phyloP scores from a whole-genome alignment of 2,329 filamentous ascomycete species.

The Colletotrichum abscissum region DNA sequence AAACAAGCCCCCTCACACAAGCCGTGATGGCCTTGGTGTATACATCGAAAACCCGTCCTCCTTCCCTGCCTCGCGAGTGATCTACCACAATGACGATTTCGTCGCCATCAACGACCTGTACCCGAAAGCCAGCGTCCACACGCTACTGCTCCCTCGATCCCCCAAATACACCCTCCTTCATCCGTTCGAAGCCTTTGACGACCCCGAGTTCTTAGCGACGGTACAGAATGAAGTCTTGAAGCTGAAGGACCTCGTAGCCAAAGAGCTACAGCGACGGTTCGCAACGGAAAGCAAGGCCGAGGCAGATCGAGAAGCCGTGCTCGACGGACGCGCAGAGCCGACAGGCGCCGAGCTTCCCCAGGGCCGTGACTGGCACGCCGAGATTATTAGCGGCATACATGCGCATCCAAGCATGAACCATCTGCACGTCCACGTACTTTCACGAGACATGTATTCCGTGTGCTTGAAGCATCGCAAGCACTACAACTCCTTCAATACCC shows the following conservation, averaged over 20 bases:
- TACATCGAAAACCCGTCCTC: constrained; percentile 75
- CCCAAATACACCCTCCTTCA: constrained; percentile 69
- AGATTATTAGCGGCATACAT: constrained; percentile 84
- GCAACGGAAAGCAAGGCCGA: constrained; percentile 74
- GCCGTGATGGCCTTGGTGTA: constrained; percentile 71
- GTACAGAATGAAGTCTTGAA: constrained; percentile 71
- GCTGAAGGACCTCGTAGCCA: constrained; percentile 74
- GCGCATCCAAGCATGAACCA: constrained; percentile 92
- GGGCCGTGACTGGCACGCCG: constrained; percentile 82
- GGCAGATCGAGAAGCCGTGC: constrained; percentile 71
- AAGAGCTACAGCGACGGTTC: constrained; percentile 78
- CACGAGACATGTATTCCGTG: constrained; percentile 79
- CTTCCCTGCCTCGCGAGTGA: constrained; percentile 69
- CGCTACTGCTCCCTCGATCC: constrained; percentile 87
- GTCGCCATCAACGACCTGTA: constrained; percentile 85
- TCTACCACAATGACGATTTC: constrained; percentile 75
- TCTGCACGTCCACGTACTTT: constrained; percentile 89
- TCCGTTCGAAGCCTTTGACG: constrained; percentile 81
- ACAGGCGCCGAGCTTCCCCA: constrained; percentile 63
- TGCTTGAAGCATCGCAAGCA: constrained; percentile 84
- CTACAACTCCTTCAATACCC: constrained; percentile 91
- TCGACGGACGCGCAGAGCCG: constrained; percentile 67
- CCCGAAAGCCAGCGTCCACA: constrained; percentile 87
- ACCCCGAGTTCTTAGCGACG: constrained; percentile 73
- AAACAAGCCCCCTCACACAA: constrained; percentile 50